Evolutionary conservation across 306 rosid genomes (phyloP), one percentile per base, ranked within the genome.

Genomic region (Leucaena leucocephala): DNA sequence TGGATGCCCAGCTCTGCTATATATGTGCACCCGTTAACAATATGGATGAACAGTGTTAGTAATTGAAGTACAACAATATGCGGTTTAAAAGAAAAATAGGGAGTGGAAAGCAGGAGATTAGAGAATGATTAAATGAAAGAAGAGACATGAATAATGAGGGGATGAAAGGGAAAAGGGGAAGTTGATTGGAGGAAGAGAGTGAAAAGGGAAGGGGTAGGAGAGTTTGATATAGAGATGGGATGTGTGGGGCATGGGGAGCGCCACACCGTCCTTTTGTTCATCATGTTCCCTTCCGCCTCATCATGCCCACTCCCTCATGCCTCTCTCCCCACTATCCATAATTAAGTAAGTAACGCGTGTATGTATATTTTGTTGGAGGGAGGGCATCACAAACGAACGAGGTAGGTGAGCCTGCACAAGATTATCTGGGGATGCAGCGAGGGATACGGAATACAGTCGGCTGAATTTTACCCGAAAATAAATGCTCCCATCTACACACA

Each of bases 291-390:
- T 77, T 59, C 68, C 78, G 55, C 61, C 72, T 76, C 83, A 83
- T 80, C 58, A 80, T 87, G 80, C 82, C 81, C 72, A 82, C 76
- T 84, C 85, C 75, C 80, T 14, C 49, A 58, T 15, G 36, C 76
- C 49, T 27, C 57, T 16, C 57, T 50, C 0, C 27, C 27, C 27
- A 0, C 27, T 27, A 27, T 27, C 27, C 27, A 27, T 0, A 27
- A 27, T 27, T 27, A 27, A 27, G 27, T 27, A 27, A 27, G 27
- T 27, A 27, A 27, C 27, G 27, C 27, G 1, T 27, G 27, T 27
- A 27, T 27, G 27, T 27, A 27, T 27, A 27, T 27, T 27, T 27
- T 27, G 27, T 27, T 27, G 27, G 27, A 27, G 27, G 27, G 27
- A 27, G 27, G 27, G 27, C 27, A 27, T 27, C 44, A 40, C 44